A percentile compares a stretch with the other conserved stretches of the same genome.
Evolutionary conservation across 2,329 filamentous ascomycete species (phyloP).

Genomic region (Fusarium nisikadoi): DNA sequence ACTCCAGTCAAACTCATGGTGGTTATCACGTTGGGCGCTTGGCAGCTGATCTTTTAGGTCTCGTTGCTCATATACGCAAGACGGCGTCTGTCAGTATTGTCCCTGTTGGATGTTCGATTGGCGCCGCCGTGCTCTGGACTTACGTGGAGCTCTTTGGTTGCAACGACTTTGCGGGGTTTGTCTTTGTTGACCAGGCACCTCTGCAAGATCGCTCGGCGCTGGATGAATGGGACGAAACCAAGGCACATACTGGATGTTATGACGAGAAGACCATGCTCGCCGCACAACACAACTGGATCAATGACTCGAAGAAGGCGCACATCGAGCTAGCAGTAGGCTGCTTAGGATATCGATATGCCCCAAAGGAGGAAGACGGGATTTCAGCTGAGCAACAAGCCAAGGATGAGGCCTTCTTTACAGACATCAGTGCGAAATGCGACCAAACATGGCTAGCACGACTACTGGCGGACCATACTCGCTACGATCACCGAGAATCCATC

Average conservation of each 20-base stretch:
- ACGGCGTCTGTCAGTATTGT: slow-evolving; percentile 33
- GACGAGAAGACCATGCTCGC: slow-evolving; percentile 40
- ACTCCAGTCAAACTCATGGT: slow-evolving; percentile 36
- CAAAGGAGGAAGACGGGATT: slow-evolving; percentile 30
- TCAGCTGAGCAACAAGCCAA: slow-evolving; percentile 36
- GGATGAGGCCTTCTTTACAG: slow-evolving; percentile 42
- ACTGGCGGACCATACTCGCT: slow-evolving; percentile 43
- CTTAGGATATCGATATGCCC: slow-evolving; percentile 41
- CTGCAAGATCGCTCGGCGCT: slow-evolving; percentile 42
- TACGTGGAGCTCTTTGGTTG: slow-evolving; percentile 43
- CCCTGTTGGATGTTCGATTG: slow-evolving; percentile 44
- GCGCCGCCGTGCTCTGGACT: slow-evolving; percentile 45
- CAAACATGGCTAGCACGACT: slow-evolving; percentile 43
- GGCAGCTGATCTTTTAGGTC: slow-evolving; percentile 37
- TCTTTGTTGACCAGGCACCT: slow-evolving; percentile 45
- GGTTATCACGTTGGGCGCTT: slow-evolving; percentile 44
- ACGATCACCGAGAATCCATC: slow-evolving; percentile 43
- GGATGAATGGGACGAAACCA: slow-evolving; percentile 37
- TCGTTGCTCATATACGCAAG: slow-evolving; percentile 36
- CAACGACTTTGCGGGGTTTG: slow-evolving; percentile 40
- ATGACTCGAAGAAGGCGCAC: slow-evolving; percentile 37
- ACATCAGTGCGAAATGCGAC: slow-evolving; percentile 42
- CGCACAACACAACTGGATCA: slow-evolving; percentile 42
- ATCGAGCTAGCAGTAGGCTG: slow-evolving; percentile 41
- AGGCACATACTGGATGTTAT: slow-evolving; percentile 42